A percentile compares a stretch with the other conserved stretches of the same genome.
These are phyloP conservation scores for Globisporangium takayamanum DNA, from an alignment of 352 stramenopile genomes.

Conservation along the genomic window DNA sequence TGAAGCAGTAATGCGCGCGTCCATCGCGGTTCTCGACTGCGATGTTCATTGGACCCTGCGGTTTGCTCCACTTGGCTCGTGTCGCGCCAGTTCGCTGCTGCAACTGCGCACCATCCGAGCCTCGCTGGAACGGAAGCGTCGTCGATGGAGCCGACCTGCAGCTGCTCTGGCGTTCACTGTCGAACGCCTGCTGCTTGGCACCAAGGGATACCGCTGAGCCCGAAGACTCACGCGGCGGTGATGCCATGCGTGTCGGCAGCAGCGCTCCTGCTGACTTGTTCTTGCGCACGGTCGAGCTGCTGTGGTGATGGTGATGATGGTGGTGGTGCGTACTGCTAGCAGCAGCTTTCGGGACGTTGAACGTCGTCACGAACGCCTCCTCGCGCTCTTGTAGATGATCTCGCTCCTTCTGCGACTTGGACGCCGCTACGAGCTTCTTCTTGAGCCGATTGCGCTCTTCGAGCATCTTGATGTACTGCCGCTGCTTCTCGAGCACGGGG, in stretches of 20 bases:
- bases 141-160: conserved; percentile 41
- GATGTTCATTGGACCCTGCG: conserved; percentile 34
- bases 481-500: conserved; percentile 65
- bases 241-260: conserved; percentile 25
- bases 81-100: conserved; percentile 4
- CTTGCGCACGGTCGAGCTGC: conserved; percentile 20
- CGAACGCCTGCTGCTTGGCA: too few relatives aligned
- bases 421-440: conserved; percentile 61
- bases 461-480: conserved; percentile 80
- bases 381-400: conserved; percentile 53
- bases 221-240: background rate
- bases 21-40: conserved; percentile 33
- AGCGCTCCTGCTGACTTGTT: conserved; percentile 40
- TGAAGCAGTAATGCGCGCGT: conserved; percentile 24
- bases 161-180: conserved; percentile 15
- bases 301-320: background rate
- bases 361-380: conserved; percentile 71
- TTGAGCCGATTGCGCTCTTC: conserved; percentile 79
- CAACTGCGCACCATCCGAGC: conserved; percentile 4
- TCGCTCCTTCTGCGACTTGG: conserved; percentile 47
- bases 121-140: conserved; percentile 22
- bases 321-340: background rate
- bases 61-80: conserved; percentile 54
- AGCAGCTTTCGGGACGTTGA: conserved; percentile 44
- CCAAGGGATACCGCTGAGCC: conserved; percentile 1